These are phyloP conservation scores for Alternaria incomplexa DNA, from an alignment of 2,329 filamentous ascomycete species.

Conservation along the genomic window DNA sequence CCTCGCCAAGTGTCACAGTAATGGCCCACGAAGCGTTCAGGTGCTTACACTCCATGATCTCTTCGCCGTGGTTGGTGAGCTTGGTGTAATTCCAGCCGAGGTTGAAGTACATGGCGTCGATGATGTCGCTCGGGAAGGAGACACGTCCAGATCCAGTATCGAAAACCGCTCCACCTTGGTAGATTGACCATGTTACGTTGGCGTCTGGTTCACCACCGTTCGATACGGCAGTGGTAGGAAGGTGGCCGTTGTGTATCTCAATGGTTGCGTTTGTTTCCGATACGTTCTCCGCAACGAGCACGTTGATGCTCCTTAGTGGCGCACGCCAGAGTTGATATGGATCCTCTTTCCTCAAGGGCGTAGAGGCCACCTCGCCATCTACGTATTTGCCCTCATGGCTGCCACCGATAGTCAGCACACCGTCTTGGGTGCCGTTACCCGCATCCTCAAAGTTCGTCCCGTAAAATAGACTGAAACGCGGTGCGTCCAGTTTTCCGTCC, in stretches of 20 bases:
- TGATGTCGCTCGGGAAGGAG: slow-evolving; percentile 11
- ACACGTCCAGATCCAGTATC: slow-evolving; percentile 26
- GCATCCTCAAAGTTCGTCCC: slow-evolving; percentile 14
- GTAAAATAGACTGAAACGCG: slow-evolving; percentile 22
- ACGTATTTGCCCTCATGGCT: slow-evolving; percentile 62
- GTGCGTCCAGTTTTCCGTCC: slow-evolving; percentile 17
- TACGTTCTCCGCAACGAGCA: slow-evolving; percentile 15
- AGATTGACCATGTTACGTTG: slow-evolving; percentile 13
- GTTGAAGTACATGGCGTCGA: slow-evolving; percentile 23
- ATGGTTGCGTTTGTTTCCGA: slow-evolving; percentile 10
- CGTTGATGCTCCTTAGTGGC: slow-evolving; percentile 11
- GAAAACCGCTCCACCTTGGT: slow-evolving; percentile 13
- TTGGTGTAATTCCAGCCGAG: slow-evolving; percentile 26
- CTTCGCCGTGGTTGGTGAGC: slow-evolving; percentile 7
- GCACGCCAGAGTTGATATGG: slow-evolving; percentile 23
- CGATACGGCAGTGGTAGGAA: not conserved
- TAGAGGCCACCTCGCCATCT: slow-evolving; percentile 64
- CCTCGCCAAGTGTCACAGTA: slow-evolving; percentile 20
- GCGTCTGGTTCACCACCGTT: not conserved
- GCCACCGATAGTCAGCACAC: slow-evolving; percentile 22
- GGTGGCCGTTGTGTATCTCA: not conserved
- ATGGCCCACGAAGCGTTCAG: slow-evolving; percentile 27
- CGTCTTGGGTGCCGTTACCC: slow-evolving; percentile 13
- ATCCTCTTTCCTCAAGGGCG: slow-evolving; percentile 15
- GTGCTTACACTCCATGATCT: slow-evolving; percentile 21